These are phyloP conservation scores for Ascosphaera acerosa DNA, from an alignment of 2,329 filamentous ascomycete species.

Conservation along the genomic window DNA sequence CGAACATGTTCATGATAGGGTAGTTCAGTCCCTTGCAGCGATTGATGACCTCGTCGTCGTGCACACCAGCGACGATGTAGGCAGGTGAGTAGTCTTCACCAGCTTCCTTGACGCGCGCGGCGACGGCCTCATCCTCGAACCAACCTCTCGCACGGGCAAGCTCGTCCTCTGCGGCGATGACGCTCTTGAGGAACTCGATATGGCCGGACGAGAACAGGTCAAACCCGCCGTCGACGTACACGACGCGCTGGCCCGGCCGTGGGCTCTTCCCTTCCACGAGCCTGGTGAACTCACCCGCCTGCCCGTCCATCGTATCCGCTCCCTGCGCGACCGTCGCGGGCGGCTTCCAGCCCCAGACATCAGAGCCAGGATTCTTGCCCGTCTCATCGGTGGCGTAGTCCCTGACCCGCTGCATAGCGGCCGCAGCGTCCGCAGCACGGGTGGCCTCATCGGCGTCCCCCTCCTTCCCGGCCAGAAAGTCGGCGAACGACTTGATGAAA, in stretches of 20 bases:
- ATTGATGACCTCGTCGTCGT: conserved; percentile 90
- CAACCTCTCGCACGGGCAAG: conserved; percentile 43
- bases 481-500: conserved; percentile 62
- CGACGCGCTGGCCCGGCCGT: conserved; percentile 52
- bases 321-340: conserved; percentile 18
- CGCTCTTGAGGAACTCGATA: conserved; percentile 72
- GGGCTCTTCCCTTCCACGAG: conserved; percentile 48
- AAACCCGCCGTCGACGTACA: conserved; percentile 93
- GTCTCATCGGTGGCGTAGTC: conserved; percentile 76
- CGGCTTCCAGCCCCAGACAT: conserved; percentile 64
- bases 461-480: conserved; percentile 41
- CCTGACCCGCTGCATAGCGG: conserved; percentile 51
- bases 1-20: conserved; percentile 98
- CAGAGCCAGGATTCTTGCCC: conserved; percentile 49
- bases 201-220: conserved; percentile 93
- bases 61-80: conserved; percentile 79
- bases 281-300: conserved; percentile 38
- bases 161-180: conserved; percentile 46
- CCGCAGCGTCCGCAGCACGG: conserved; percentile 33
- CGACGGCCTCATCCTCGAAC: conserved; percentile 39
- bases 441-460: conserved; percentile 45
- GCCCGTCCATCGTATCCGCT: conserved; percentile 22
- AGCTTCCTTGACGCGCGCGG: conserved; percentile 34
- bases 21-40: conserved; percentile 94
- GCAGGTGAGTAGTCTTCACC: conserved; percentile 56